phyloP scores from a whole-genome alignment of 208 protist genomes.

The Novymonas esmeraldas region DNA sequence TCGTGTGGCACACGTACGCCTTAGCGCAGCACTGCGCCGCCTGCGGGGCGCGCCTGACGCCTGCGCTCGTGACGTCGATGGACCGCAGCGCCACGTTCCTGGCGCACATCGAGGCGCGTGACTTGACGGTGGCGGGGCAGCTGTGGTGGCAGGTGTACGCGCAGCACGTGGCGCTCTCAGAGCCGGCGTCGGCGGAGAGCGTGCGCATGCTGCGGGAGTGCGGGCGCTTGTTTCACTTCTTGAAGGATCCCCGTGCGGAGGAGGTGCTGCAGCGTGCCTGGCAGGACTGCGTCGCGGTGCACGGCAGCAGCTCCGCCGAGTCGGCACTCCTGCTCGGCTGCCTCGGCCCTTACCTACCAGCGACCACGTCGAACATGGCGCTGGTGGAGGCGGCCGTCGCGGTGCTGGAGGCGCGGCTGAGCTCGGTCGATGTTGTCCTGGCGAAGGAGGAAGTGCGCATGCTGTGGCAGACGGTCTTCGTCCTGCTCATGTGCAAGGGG shows the following conservation, averaged over 20 bases:
- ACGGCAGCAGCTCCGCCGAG: slow-evolving; percentile 64
- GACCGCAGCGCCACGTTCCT: slow-evolving; percentile 77
- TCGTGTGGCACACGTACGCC: slow-evolving; percentile 79
- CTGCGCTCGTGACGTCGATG: slow-evolving; percentile 46
- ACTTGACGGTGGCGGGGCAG: slow-evolving; percentile 63
- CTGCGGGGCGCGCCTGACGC: slow-evolving; percentile 26
- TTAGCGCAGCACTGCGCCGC: slow-evolving; percentile 33
- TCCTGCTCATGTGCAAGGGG: slow-evolving; percentile 70
- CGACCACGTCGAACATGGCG: slow-evolving; percentile 30
- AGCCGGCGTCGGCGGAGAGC: slow-evolving; percentile 32
- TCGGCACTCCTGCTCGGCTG: slow-evolving; percentile 71
- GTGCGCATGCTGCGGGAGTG: slow-evolving; percentile 70
- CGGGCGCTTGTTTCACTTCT: slow-evolving; percentile 76
- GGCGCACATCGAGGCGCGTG: slow-evolving; percentile 58
- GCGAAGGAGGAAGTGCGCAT: slow-evolving; percentile 76
- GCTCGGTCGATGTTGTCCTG: slow-evolving; percentile 64
- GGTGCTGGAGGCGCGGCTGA: slow-evolving; percentile 49
- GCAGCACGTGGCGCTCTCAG: slow-evolving; percentile 2
- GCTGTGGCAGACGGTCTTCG: slow-evolving; percentile 76
- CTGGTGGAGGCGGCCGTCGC: slow-evolving; percentile 30
- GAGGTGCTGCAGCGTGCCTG: slow-evolving; percentile 59
- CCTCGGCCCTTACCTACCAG: slow-evolving; percentile 67
- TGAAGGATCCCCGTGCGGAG: slow-evolving; percentile 55
- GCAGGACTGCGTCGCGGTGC: slow-evolving; percentile 33
- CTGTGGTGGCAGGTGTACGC: slow-evolving; percentile 58